These are phyloP conservation scores for Gracilariopsis chorda DNA, from an alignment of 23 red algal species.

Conservation along the genomic window DNA sequence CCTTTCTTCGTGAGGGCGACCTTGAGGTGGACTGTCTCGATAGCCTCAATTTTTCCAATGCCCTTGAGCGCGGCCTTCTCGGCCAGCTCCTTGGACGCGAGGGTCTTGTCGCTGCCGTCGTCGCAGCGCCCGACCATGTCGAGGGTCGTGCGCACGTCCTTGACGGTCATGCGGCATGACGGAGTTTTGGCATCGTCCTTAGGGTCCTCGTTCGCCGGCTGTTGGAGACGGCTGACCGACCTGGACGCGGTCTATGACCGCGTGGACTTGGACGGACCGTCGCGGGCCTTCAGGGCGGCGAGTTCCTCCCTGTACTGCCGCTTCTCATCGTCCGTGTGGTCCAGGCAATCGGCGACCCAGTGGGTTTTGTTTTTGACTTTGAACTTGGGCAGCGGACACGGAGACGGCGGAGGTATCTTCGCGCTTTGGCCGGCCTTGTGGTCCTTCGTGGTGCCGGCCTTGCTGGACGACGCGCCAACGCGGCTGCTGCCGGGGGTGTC, in stretches of 20 bases:
- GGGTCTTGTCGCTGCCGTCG: constrained; percentile 16
- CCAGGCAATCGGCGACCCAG: neutral
- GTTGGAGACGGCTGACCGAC: neutral
- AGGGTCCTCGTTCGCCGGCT: neutral
- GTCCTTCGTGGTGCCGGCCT: neutral
- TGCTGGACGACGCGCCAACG: too few species aligned
- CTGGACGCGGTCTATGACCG: neutral
- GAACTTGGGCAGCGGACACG: neutral
- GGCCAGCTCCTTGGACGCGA: neutral
- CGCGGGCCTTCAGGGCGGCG: neutral
- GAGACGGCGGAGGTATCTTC: neutral
- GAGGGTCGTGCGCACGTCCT: neutral
- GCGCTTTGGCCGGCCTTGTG: neutral
- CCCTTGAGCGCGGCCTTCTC: neutral
- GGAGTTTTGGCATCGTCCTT: neutral
- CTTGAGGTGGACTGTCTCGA: neutral
- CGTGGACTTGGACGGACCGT: neutral
- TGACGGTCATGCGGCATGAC: constrained; percentile 12
- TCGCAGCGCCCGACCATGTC: constrained; percentile 11
- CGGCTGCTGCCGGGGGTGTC: too few species aligned
- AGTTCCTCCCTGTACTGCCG: neutral
- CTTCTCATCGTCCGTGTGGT: neutral
- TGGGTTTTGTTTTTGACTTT: neutral
- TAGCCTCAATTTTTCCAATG: constrained; percentile 13
- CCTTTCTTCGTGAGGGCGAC: neutral